These are phyloP conservation scores for Hymenotorrendiella dingleyae DNA, from an alignment of 2,329 filamentous ascomycete genomes.

Conservation along the genomic window DNA sequence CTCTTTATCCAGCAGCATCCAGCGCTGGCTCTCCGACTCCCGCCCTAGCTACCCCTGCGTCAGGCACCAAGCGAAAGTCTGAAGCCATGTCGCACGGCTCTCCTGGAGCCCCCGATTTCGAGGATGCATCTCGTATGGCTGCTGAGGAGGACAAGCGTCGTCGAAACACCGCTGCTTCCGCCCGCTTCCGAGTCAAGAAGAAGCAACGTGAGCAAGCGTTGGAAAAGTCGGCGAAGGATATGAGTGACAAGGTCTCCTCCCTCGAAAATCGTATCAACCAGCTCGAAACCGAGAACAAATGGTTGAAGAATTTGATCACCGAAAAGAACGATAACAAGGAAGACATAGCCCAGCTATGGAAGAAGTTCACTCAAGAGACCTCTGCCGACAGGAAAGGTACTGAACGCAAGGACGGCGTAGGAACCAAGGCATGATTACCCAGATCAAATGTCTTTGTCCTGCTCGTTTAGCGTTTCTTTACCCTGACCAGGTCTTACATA, in stretches of 20 bases:
- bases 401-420: conserved; percentile 30
- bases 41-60: conserved; percentile 25
- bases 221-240: conserved; percentile 75
- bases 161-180: conserved; percentile 82
- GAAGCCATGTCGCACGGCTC: conserved; percentile 19
- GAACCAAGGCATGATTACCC: conserved; percentile 24
- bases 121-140: conserved; percentile 65
- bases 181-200: conserved; percentile 90
- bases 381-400: conserved; percentile 24
- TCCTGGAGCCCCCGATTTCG: conserved; percentile 44
- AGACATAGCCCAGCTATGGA: conserved; percentile 35
- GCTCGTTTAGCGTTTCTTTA: too few relatives aligned
- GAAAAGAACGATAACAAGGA: conserved; percentile 63
- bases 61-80: conserved; percentile 28
- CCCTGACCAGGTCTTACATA: too few relatives aligned
- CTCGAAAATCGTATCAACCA: conserved; percentile 70
- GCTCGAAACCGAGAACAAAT: conserved; percentile 78
- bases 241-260: conserved; percentile 68
- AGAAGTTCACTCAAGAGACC: conserved; percentile 34
- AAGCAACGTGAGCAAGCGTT: conserved; percentile 88
- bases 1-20: conserved; percentile 15
- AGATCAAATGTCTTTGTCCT: too few relatives aligned
- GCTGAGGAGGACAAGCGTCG: conserved; percentile 88
- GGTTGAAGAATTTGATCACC: conserved; percentile 73
- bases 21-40: conserved; percentile 16